Percentiles rank a stretch among this genome's conserved stretches.
Evolutionary conservation across 805 yeast species (phyloP).

Genomic region (Hanseniaspora jakobsenii): DNA sequence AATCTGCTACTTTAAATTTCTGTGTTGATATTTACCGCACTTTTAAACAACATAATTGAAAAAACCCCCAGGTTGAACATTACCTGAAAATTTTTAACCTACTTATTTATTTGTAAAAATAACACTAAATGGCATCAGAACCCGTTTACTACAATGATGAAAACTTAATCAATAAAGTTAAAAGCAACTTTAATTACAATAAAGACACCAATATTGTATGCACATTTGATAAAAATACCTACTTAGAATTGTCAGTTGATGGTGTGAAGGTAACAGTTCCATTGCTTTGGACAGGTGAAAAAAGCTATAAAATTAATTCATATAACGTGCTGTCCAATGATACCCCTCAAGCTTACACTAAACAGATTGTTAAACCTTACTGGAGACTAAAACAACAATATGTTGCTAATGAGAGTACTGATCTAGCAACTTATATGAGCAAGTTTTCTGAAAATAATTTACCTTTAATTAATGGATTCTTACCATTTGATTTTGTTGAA

Average conservation of each 20-base stretch:
- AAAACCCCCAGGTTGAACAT: no score
- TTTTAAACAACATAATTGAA: no score
- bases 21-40: no score
- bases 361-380: slow-evolving; percentile 11
- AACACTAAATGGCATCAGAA: no score
- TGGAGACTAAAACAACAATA: slow-evolving; percentile 7
- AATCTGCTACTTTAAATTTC: no score
- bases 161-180: background rate
- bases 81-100: no score
- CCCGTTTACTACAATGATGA: no score
- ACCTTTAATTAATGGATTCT: slow-evolving; percentile 13
- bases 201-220: background rate
- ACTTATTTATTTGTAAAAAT: no score
- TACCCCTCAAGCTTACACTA: background rate
- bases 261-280: background rate
- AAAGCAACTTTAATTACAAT: no score
- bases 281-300: background rate
- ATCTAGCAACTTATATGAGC: background rate
- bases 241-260: background rate
- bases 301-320: background rate
- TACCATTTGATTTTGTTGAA: slow-evolving; percentile 12
- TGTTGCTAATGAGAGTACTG: background rate
- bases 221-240: background rate
- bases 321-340: background rate
- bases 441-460: background rate